phyloP scores from a whole-genome alignment of 805 yeast genomes.

The Suhomyces xylopsoci region DNA sequence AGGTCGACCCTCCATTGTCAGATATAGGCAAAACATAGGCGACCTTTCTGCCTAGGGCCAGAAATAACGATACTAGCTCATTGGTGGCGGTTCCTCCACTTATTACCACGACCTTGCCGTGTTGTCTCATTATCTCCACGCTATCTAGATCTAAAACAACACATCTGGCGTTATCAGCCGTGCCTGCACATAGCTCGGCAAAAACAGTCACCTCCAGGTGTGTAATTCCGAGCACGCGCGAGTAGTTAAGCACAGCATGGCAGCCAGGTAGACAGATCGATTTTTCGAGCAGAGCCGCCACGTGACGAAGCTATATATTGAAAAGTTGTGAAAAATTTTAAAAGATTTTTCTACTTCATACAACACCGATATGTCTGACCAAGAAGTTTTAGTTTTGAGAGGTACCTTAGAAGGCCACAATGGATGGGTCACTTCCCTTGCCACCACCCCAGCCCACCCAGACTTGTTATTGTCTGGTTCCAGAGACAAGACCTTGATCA shows the following conservation, averaged over 20 bases:
- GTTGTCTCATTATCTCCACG: background rate
- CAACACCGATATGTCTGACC: conserved; percentile 57
- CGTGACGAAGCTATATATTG: background rate
- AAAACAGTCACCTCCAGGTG: conserved; percentile 37
- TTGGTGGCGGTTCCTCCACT: conserved; percentile 91
- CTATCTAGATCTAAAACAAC: background rate
- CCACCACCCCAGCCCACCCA: conserved; percentile 98
- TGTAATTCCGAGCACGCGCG: conserved; percentile 38
- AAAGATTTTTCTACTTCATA: conserved; percentile 2
- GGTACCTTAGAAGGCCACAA: conserved; percentile 94
- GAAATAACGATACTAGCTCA: conserved; percentile 60
- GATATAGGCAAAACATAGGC: conserved; percentile 77
- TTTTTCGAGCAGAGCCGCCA: background rate
- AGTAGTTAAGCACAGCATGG: conserved; percentile 25
- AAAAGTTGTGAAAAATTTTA: conserved; percentile 9
- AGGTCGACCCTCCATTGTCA: conserved; percentile 94
- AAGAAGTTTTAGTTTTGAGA: conserved; percentile 98
- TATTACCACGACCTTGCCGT: conserved; percentile 33
- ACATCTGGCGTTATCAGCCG: background rate
- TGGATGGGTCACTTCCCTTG: conserved; percentile 95
- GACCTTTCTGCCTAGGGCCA: conserved; percentile 41
- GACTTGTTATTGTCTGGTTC: conserved; percentile 97
- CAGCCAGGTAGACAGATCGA: background rate
- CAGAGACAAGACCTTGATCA: conserved; percentile 97
- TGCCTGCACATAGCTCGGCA: conserved; percentile 21